Base-by-base conservation (phyloP, 768 basidiomycete species). In the Lanmaoa rubissima region DNA sequence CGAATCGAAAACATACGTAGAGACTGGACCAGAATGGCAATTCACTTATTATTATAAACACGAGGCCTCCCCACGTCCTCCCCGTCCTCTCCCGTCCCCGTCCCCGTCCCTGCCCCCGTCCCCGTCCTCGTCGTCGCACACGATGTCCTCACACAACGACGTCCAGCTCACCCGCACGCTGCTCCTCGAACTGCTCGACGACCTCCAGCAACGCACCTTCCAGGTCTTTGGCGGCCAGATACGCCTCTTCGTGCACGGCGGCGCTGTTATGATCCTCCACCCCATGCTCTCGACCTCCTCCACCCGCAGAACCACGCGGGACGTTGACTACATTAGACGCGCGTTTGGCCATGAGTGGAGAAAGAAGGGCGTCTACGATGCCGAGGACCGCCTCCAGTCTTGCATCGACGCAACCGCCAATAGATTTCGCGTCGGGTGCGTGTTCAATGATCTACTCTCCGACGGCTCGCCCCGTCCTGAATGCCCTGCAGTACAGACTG, bases 191-290 rank as follows among this genome's bases (percentile, higher is more conserved):
- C 74, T 84, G 51, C 80, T 89, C 39, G 67, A 69, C 14, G 71
- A 80, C 61, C 79, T 89, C 55, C 84, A 87, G 4, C 71, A 69
- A 1, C 77, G 79, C 13, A 71, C 84, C 1, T 66, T 75, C 13
- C 59, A 65, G 1, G 69, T 69, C 7, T 88, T 88, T 63, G 74
- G 76, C n/a, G 67, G 67, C 35, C 79, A 77, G 36, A 76, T 89
- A 4, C 79, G 82, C 7, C 76, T 90, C 17, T 82, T 88, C 47
- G 76, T 87, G 0, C 88, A 90, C 55, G 88, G 88, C 21, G 88
- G 88, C 1, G 87, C 85, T 0, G 85, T 85, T 53, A 88, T 89
- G 85, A 78, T 90, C 24, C 76, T 90, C 1, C 86, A 90, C 45
- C 76, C 76, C 0, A 65, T 70, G 1, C 71, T 72, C 63, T 76